Conservation (phyloP, 1,139 yeast genomes). For the Saccharomycopsis crataegensis region DNA sequence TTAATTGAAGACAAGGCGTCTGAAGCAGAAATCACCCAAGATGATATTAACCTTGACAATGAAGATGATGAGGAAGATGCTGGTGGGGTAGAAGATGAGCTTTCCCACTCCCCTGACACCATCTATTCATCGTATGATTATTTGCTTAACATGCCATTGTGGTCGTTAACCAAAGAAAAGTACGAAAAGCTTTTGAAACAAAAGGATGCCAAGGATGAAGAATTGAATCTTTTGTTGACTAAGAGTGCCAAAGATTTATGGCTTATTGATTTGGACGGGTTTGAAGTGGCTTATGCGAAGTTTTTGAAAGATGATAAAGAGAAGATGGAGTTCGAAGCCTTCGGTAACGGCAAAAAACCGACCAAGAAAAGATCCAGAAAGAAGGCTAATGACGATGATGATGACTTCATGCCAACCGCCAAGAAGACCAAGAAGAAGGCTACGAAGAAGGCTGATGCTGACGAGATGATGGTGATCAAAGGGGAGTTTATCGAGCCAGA, state of each 20-base stretch:
- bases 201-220: conserved; percentile 63
- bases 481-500: conserved; percentile 18
- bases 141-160: conserved; percentile 67
- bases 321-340: conserved; percentile 14
- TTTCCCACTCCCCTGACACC: conserved; percentile 12
- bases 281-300: conserved; percentile 56
- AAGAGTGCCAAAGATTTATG: conserved; percentile 83
- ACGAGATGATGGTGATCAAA: neutral
- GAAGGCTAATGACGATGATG: conserved; percentile 10
- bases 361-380: conserved; percentile 15
- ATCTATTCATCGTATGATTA: conserved; percentile 10
- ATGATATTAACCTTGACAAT: conserved; percentile 29
- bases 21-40: conserved; percentile 30
- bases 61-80: conserved; percentile 33
- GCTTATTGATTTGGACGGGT: conserved; percentile 74
- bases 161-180: conserved; percentile 88
- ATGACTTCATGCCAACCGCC: conserved; percentile 13
- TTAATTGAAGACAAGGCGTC: conserved; percentile 38
- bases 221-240: conserved; percentile 57
- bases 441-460: conserved; percentile 1
- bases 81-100: conserved; percentile 28
- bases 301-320: conserved; percentile 52
- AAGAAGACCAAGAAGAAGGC: conserved; percentile 10
- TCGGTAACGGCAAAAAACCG: conserved; percentile 1
- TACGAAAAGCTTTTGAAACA: conserved; percentile 74